Evolutionary conservation across 116 monocot genomes (phyloP).

Genomic region (Iris pallida): DNA sequence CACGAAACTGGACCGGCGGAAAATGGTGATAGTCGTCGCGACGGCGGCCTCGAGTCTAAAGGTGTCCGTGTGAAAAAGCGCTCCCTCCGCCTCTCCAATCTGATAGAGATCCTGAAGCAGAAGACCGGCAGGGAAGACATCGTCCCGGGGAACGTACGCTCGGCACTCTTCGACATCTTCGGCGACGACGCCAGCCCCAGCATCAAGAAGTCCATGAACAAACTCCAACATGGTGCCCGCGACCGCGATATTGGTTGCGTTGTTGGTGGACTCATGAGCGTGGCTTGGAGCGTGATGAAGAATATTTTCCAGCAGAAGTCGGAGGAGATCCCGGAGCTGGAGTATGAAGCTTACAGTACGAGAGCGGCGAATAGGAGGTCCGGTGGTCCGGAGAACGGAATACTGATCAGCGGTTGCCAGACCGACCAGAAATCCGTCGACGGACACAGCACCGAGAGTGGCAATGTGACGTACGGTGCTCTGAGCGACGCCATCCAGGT

Average conservation of each 20-base stretch:
- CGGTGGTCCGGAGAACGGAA: not conserved
- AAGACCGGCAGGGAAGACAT: conserved; percentile 60
- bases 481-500: not conserved
- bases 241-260: not conserved
- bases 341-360: conserved; percentile 15
- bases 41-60: not conserved
- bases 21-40: not conserved
- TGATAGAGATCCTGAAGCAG: conserved; percentile 71
- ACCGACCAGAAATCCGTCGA: conserved; percentile 9
- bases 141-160: conserved; percentile 3
- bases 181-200: conserved; percentile 55
- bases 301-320: too few relatives aligned
- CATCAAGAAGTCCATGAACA: conserved; percentile 71
- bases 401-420: conserved; percentile 6
- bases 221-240: conserved; percentile 31
- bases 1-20: not conserved
- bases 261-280: conserved; percentile 32
- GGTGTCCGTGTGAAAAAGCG: conserved; percentile 33
- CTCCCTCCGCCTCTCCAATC: conserved; percentile 57
- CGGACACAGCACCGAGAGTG: not conserved
- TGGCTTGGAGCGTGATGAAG: not conserved
- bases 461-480: not conserved
- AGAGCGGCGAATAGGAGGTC: not conserved
- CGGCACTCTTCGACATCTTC: conserved; percentile 28
- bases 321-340: conserved; percentile 8